Evolutionary conservation across 495 filamentous ascomycete genomes (phyloP), one percentile per base, ranked within the genome.

Genomic region (Cryomyces minteri): DNA sequence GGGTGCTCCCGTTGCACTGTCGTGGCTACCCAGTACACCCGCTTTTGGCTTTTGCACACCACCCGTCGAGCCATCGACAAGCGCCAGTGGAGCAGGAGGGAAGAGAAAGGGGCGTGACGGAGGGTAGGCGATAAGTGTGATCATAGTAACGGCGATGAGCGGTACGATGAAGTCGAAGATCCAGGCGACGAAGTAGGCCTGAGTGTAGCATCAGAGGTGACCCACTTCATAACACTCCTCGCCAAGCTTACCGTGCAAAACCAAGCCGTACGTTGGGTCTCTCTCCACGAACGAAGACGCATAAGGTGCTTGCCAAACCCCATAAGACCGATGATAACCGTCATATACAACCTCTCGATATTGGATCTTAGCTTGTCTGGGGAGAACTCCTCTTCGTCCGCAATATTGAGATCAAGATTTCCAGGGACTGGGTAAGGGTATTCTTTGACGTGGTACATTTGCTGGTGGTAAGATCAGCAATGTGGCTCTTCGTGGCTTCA

Each of bases 371-470:
- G 61, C 56, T 92, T 92, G 59, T 92, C 86, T 0, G 86, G 86
- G 0, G 80, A 82, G 59, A 88, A 90, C 49, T 84, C 77, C 36
- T 92, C 85, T 47, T 87, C 76, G 33, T 86, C 80, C 0, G 81
- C 77, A 40, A 83, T 78, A 45, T 84, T 80, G 9, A 90, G 67
- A 61, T 94, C 86, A n/a, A 94, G 60, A 25, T 76, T 73, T 7
- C 71, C 72, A 1, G 71, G 67, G 1, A 64, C 56, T 12, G 54
- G 25, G 59, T 72, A 62, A 2, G 67, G 59, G 1, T 75, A 67
- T 11, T 80, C 79, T 59, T 84, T 86, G 51, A 88, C 77, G 65
- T 88, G 79, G 60, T 88, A 88, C 59, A 90, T 80, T 80, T 90
- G 84, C 82, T 88, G 43, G 31, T 44, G 4, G 12, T 10, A 18